Percentiles rank a stretch among this genome's conserved stretches.
These are phyloP conservation scores for Phytophthora rubi DNA, from an alignment of 352 stramenopile genomes.

Conservation along the genomic window DNA sequence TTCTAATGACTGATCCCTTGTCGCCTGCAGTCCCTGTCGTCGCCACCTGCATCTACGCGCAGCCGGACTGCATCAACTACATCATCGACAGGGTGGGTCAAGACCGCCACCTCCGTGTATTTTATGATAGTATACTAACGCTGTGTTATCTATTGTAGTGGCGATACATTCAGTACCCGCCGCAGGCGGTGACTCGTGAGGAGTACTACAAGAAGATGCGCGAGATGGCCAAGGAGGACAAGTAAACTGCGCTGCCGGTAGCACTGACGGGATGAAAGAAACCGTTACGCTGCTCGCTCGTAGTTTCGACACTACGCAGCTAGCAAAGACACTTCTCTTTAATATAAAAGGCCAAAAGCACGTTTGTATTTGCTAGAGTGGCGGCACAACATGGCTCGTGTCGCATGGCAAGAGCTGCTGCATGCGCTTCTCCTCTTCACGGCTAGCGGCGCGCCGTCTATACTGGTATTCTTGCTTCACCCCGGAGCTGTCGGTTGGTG, in stretches of 20 bases:
- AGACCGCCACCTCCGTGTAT: background rate
- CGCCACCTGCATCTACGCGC: slow-evolving; percentile 83
- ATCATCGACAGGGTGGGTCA: slow-evolving; percentile 46
- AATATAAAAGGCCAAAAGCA: slow-evolving; percentile 29
- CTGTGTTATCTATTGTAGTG: slow-evolving; percentile 43
- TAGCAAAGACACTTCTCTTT: slow-evolving; percentile 7
- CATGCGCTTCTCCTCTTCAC: background rate
- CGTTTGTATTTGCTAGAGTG: slow-evolving; percentile 22
- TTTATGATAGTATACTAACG: background rate
- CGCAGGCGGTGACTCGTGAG: slow-evolving; percentile 75
- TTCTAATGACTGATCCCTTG: background rate
- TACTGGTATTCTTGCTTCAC: slow-evolving; percentile 18
- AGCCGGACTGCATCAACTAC: slow-evolving; percentile 85
- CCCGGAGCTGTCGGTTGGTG: background rate
- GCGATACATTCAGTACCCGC: slow-evolving; percentile 89
- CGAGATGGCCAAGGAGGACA: slow-evolving; percentile 69
- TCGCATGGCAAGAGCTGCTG: background rate
- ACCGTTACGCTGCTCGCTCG: background rate
- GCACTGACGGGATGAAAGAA: background rate
- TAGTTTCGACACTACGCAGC: background rate
- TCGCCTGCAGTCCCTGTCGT: slow-evolving; percentile 67
- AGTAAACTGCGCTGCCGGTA: slow-evolving; percentile 17
- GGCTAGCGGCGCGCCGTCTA: slow-evolving; percentile 18
- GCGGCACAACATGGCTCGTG: slow-evolving; percentile 1
- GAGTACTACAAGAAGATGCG: slow-evolving; percentile 82